Evolutionary conservation across 2,329 filamentous ascomycete species (phyloP), one percentile per base, ranked within the genome.

Genomic region (Aureobasidium sp.): DNA sequence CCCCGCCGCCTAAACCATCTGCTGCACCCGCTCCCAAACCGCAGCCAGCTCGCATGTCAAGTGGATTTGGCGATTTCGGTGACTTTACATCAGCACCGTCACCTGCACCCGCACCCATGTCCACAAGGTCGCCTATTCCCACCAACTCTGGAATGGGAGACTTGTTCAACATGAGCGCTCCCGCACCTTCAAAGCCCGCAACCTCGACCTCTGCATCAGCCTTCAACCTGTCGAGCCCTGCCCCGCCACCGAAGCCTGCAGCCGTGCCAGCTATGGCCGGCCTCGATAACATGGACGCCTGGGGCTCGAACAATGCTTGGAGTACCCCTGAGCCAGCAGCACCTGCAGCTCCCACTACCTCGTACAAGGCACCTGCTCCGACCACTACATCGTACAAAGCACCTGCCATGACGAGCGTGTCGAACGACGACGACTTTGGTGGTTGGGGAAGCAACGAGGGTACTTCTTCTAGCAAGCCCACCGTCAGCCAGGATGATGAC

Each of bases 231-330:
- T 90, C 88, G 1, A 69, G 75, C 65, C 69, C 80, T 71, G 70
- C 74, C 68, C 65, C 78, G 0, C 64, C 68, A 0, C 63, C 68
- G 4, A 69, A 69, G 57, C 66, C 73, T 10, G 64, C 72, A 47
- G 62, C 72, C 43, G 65, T 73, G 4, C 66, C 67, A 11, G 69
- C 64, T 49, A 74, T 76, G 55, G 73, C 74, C n/a, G 71, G 73
- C 11, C 74, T 80, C 43, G 76, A 75, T 23, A 77, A 76, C 64
- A 78, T 88, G 61, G 90, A 95, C 69, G 86, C 92, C 0, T 96
- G 91, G 90, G 91, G 90, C 47, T 82, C 79, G 11, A 84, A 82
- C 61, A 90, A 93, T 73, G 92, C 89, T 3, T 99, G 94, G 94
- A 82, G 81, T 0, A 84, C 85, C 10, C 78, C 86, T 8, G 79